These are phyloP conservation scores for Trametes polyzona DNA, from an alignment of 1,284 basidiomycete genomes.

Conservation along the genomic window DNA sequence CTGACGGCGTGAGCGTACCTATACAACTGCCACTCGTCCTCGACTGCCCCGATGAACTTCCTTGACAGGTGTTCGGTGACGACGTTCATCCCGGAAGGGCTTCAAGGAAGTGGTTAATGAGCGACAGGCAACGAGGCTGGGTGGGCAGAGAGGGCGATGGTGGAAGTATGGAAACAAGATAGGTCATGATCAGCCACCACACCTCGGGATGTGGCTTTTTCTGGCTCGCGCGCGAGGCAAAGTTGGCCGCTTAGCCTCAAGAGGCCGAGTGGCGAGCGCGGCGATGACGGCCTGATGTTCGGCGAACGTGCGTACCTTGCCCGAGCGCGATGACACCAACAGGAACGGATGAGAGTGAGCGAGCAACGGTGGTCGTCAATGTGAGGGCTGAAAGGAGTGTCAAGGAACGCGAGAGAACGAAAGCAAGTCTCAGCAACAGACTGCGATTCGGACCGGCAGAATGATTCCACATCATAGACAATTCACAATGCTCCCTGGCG, in stretches of 20 bases:
- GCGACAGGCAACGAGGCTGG: background rate
- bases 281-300: background rate
- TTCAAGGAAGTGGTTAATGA: background rate
- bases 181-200: conserved; percentile 15
- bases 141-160: conserved; percentile 4
- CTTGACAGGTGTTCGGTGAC: conserved; percentile 29
- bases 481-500: too few relatives aligned
- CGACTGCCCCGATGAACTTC: conserved; percentile 72
- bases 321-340: background rate
- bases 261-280: background rate
- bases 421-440: too few relatives aligned
- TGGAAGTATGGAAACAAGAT: conserved; percentile 13
- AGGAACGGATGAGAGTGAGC: too few relatives aligned
- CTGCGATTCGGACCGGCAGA: background rate
- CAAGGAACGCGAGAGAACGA: background rate
- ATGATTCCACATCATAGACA: background rate
- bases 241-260: background rate
- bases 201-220: background rate
- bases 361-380: too few relatives aligned
- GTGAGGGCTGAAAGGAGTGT: background rate
- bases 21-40: conserved; percentile 86
- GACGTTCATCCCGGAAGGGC: conserved; percentile 20
- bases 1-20: conserved; percentile 50
- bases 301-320: background rate
- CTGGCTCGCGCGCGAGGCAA: background rate